Percentiles rank a stretch among this genome's conserved stretches.
These are phyloP conservation scores for Lactifluus volemus DNA, from an alignment of 768 basidiomycete species.

Conservation along the genomic window DNA sequence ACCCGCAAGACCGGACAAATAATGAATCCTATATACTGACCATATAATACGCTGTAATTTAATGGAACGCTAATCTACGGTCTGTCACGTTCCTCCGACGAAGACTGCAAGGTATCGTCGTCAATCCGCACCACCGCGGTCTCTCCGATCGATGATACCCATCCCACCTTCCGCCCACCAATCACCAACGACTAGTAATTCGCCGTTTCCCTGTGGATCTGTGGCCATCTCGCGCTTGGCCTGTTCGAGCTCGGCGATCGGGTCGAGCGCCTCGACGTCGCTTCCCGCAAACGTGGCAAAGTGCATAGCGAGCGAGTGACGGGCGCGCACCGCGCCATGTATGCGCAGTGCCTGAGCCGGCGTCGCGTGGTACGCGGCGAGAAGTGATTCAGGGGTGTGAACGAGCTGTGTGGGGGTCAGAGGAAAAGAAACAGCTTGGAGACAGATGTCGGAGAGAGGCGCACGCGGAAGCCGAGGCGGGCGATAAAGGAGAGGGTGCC, in stretches of 20 bases:
- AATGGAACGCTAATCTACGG: neutral
- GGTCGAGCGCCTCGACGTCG: constrained; percentile 34
- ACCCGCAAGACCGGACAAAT: no score
- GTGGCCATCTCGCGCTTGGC: constrained; percentile 28
- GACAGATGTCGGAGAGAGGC: constrained; percentile 5
- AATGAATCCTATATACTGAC: no score
- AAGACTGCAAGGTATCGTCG: neutral
- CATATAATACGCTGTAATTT: no score
- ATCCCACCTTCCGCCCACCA: constrained; percentile 29
- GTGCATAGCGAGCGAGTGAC: constrained; percentile 34
- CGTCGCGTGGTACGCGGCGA: constrained; percentile 33
- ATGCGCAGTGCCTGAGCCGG: constrained; percentile 34
- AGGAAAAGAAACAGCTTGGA: no score
- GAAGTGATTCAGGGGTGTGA: constrained; percentile 14
- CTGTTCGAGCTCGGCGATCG: constrained; percentile 29
- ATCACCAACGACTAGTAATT: constrained; percentile 14
- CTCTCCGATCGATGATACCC: constrained; percentile 31
- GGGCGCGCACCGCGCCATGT: constrained; percentile 30
- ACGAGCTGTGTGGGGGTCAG: constrained; percentile 20
- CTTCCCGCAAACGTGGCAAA: constrained; percentile 38
- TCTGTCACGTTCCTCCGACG: neutral
- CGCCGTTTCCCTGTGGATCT: neutral
- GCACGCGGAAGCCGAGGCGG: constrained; percentile 31
- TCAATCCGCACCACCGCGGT: constrained; percentile 27
- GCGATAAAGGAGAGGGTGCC: constrained; percentile 33